phyloP scores from a whole-genome alignment of 73 alveolate species.

The Stentor coeruleus region DNA sequence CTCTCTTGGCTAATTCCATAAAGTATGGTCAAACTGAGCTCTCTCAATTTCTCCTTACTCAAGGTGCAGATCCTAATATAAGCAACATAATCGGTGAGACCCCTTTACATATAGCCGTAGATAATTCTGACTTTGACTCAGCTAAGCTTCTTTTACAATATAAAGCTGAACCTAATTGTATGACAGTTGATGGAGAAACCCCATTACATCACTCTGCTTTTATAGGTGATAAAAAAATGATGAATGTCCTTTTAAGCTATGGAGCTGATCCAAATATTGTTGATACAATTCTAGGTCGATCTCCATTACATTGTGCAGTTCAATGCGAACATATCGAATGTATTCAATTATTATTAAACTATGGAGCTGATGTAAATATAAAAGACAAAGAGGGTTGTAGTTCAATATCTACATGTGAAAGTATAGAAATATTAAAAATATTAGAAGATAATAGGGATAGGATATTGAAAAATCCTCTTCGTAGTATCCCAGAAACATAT shows the following conservation, averaged over 20 bases:
- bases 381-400: not conserved
- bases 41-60: constrained; percentile 10
- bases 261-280: not conserved
- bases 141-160: not conserved
- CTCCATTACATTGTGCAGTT: not conserved
- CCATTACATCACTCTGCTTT: not conserved
- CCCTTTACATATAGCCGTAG: constrained; percentile 8
- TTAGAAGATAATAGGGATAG: not conserved
- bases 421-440: not conserved
- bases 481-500: no score
- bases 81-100: constrained; percentile 15
- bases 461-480: no score
- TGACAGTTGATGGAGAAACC: constrained; percentile 15
- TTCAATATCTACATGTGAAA: not conserved
- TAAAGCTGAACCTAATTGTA: not conserved
- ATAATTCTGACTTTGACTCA: not conserved
- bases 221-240: not conserved
- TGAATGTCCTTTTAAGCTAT: not conserved
- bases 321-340: not conserved
- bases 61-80: constrained; percentile 24
- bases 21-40: no score
- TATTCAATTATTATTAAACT: not conserved
- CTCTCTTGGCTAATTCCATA: no score
- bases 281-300: not conserved
- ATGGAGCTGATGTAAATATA: not conserved